Conservation (phyloP, 1,284 basidiomycete species). For the Retiboletus fuscus region DNA sequence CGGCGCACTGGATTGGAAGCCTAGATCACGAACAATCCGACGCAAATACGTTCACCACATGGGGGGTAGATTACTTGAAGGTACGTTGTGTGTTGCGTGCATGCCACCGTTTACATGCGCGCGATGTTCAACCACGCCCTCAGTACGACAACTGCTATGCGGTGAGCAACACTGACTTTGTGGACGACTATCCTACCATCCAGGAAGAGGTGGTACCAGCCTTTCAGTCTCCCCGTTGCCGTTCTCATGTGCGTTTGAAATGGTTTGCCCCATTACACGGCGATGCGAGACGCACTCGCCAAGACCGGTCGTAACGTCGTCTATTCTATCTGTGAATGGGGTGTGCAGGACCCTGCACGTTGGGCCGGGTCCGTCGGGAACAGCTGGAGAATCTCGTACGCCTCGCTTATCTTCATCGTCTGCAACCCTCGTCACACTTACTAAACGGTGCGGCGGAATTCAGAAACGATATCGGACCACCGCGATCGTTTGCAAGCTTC, state of each 20-base stretch:
- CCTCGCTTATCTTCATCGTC: background rate
- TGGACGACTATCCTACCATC: background rate
- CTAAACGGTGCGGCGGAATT: background rate
- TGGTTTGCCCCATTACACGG: conserved; percentile 12
- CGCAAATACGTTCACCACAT: conserved; percentile 18
- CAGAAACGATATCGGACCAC: conserved; percentile 63
- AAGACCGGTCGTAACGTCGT: conserved; percentile 61
- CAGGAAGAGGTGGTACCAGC: conserved; percentile 19
- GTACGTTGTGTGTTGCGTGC: background rate
- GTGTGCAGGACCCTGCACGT: conserved; percentile 59
- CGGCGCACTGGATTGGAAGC: conserved; percentile 24
- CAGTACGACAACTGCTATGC: conserved; percentile 33
- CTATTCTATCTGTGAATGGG: conserved; percentile 69
- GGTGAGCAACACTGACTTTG: conserved; percentile 16
- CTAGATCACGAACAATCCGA: conserved; percentile 23
- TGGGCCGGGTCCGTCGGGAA: conserved; percentile 62
- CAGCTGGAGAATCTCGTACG: conserved; percentile 60
- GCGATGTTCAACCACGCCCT: background rate
- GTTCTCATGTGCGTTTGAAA: background rate
- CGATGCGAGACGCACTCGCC: conserved; percentile 29
- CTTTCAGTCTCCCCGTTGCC: background rate
- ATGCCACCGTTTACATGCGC: background rate
- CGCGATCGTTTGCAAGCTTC: conserved; percentile 59
- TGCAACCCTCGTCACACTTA: background rate
- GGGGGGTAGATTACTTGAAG: conserved; percentile 32